Conservation (phyloP, 192 early-diverging fungal species). For the Dissophora globulifera region DNA sequence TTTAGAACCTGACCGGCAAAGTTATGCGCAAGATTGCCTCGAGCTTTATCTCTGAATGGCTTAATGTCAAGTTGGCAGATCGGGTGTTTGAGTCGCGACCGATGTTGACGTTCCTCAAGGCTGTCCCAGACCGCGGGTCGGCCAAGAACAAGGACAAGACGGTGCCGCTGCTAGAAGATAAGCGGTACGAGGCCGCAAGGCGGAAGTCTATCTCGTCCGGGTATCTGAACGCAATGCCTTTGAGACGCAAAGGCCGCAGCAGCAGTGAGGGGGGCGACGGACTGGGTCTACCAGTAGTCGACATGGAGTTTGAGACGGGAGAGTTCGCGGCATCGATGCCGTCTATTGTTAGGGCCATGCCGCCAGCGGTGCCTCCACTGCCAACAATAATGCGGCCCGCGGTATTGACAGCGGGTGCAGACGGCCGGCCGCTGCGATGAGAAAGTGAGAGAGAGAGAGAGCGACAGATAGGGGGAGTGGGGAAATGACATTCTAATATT, state of each 20-base stretch:
- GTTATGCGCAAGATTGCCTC: conserved; percentile 36
- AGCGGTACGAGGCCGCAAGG: conserved; percentile 26
- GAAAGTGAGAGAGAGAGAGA: too few relatives aligned
- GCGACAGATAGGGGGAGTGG: too few relatives aligned
- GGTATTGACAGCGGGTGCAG: too few relatives aligned
- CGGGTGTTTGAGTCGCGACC: conserved; percentile 30
- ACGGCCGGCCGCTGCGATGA: too few relatives aligned
- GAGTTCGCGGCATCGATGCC: conserved; percentile 21
- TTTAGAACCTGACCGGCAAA: conserved; percentile 38
- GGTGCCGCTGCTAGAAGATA: conserved; percentile 22
- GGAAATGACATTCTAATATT: too few relatives aligned
- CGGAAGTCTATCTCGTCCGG: conserved; percentile 43
- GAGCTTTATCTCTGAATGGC: conserved; percentile 14
- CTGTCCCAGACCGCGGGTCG: conserved; percentile 15
- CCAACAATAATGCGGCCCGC: too few relatives aligned
- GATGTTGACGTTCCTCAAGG: conserved; percentile 21
- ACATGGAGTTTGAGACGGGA: conserved; percentile 13
- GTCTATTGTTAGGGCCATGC: conserved; percentile 22
- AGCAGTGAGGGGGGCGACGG: background rate
- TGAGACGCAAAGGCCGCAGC: background rate
- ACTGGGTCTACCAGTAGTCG: background rate
- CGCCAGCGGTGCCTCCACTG: background rate
- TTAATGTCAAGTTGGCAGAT: conserved; percentile 20
- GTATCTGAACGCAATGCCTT: conserved; percentile 2
- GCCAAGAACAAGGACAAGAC: conserved; percentile 24